Evolutionary conservation across 768 basidiomycete genomes (phyloP), one percentile per base, ranked within the genome.

Genomic region (Trametopsis cervina): DNA sequence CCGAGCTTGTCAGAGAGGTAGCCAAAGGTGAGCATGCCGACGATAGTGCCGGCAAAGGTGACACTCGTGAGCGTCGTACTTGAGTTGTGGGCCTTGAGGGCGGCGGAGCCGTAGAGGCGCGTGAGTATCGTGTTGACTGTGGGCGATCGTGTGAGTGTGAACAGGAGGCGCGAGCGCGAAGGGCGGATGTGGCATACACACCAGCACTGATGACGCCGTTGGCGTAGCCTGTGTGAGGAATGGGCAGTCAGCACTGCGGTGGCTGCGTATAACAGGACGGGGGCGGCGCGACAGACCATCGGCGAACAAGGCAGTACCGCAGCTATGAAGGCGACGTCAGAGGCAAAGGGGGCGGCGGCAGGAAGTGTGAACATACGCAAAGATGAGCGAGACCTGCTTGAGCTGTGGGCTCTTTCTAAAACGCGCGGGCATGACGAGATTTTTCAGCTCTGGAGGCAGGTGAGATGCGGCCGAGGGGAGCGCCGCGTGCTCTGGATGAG

Each of bases 1-100:
- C 92, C 91, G 53, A 92, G 57, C 63, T 88, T 89, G 63, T 94
- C 92, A 15, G 86, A 87, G 51, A 92, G 70, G 61, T 80, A 89
- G 66, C 88, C 87, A 57, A 92, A 91, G 40, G 62, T 53, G 29
- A 92, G 66, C 88, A 90, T 91, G 27, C 93, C 91, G 9, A 90
- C 73, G 17, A 95, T 66, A 5, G 84, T 88, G 12, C 92, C 92
- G 24, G 84, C 92, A 54, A 95, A 97, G 2, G 76, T 76, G 52
- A 90, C 66, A 59, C 86, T 82, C 46, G 72, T 74, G 38, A 95
- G 66, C 1, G 76, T 74, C 13, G 68, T 79, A 59, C 74, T 73
- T 61, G 88, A 87, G 57, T 83, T 75, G 49, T 79, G 65, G 9
- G n/a, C n/a, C n/a, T n/a, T n/a, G n/a, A n/a, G 66, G 55, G 6